These are phyloP conservation scores for Clitopilus passeckerianus DNA, from an alignment of 768 basidiomycete genomes.

Conservation along the genomic window DNA sequence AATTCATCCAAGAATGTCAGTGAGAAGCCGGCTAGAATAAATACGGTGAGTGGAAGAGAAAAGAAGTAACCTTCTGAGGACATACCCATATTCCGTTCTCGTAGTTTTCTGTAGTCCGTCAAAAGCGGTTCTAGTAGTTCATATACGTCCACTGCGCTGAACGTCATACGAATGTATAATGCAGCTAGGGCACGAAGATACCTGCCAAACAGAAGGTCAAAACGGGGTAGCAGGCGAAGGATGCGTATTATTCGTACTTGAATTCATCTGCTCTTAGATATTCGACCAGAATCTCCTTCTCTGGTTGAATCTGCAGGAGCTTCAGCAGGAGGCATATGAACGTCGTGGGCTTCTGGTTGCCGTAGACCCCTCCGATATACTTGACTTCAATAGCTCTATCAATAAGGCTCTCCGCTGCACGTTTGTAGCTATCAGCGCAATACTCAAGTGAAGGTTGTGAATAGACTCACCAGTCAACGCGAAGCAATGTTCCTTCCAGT, in stretches of 20 bases:
- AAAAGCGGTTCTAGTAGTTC: constrained; percentile 91
- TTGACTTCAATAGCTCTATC: constrained; percentile 85
- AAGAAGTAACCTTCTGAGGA: constrained; percentile 1
- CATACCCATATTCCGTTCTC: constrained; percentile 75
- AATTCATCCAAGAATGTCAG: constrained; percentile 92
- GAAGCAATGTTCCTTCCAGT: constrained; percentile 99
- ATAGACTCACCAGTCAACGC: constrained; percentile 77
- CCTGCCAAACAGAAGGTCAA: constrained; percentile 33
- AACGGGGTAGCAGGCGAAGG: background rate
- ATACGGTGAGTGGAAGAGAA: constrained; percentile 2
- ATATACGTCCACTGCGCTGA: constrained; percentile 84
- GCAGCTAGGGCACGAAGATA: constrained; percentile 92
- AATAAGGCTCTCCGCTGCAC: constrained; percentile 83
- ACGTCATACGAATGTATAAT: constrained; percentile 94
- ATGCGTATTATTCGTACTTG: constrained; percentile 55
- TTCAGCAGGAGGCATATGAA: constrained; percentile 92
- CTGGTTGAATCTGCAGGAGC: constrained; percentile 93
- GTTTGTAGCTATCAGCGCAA: background rate
- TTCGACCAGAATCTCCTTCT: constrained; percentile 95
- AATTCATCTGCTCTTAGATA: constrained; percentile 97
- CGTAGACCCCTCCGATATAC: constrained; percentile 89
- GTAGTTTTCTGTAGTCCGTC: constrained; percentile 90
- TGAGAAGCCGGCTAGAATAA: constrained; percentile 67
- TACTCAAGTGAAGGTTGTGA: background rate
- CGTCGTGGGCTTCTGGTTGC: constrained; percentile 91